phyloP scores from a whole-genome alignment of 495 filamentous ascomycete genomes.

The Ascodesmis nigricans region DNA sequence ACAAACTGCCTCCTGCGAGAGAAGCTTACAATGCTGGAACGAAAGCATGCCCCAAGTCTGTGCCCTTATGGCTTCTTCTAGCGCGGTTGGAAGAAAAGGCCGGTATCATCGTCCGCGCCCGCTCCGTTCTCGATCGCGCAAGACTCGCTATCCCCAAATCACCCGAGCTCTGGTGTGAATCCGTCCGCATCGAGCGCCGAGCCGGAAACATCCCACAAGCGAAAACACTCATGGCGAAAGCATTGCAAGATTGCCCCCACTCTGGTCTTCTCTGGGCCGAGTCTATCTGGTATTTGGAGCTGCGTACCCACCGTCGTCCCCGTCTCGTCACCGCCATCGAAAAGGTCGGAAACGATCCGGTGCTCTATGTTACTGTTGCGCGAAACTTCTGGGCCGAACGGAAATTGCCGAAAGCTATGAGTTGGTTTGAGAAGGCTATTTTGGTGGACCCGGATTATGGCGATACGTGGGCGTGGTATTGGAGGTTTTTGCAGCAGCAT shows the following conservation, averaged over 20 bases:
- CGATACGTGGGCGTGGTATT: slow-evolving; percentile 97
- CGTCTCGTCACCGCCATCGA: slow-evolving; percentile 83
- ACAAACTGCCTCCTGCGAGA: slow-evolving; percentile 58
- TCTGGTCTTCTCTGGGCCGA: slow-evolving; percentile 85
- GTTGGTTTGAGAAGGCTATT: slow-evolving; percentile 92
- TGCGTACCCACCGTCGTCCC: slow-evolving; percentile 74
- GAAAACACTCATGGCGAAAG: slow-evolving; percentile 74
- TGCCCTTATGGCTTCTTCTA: slow-evolving; percentile 75
- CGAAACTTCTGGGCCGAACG: slow-evolving; percentile 61
- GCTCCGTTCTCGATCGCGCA: slow-evolving; percentile 76
- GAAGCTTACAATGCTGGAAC: slow-evolving; percentile 83
- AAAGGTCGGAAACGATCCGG: slow-evolving; percentile 80
- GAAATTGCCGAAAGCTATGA: slow-evolving; percentile 70
- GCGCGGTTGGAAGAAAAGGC: slow-evolving; percentile 67
- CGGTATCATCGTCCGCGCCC: slow-evolving; percentile 71
- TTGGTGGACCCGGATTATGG: slow-evolving; percentile 65
- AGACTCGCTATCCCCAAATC: slow-evolving; percentile 67
- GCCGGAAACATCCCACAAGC: slow-evolving; percentile 65
- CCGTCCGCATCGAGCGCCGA: slow-evolving; percentile 76
- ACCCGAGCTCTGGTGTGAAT: slow-evolving; percentile 72
- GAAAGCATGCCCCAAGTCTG: slow-evolving; percentile 58
- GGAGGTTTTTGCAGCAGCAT: slow-evolving; percentile 75
- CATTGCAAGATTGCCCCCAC: slow-evolving; percentile 71
- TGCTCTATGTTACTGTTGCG: slow-evolving; percentile 55
- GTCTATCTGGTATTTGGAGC: slow-evolving; percentile 81